phyloP scores from a whole-genome alignment of 176 grass and related monocot genomes.

The Bromus sterilis region DNA sequence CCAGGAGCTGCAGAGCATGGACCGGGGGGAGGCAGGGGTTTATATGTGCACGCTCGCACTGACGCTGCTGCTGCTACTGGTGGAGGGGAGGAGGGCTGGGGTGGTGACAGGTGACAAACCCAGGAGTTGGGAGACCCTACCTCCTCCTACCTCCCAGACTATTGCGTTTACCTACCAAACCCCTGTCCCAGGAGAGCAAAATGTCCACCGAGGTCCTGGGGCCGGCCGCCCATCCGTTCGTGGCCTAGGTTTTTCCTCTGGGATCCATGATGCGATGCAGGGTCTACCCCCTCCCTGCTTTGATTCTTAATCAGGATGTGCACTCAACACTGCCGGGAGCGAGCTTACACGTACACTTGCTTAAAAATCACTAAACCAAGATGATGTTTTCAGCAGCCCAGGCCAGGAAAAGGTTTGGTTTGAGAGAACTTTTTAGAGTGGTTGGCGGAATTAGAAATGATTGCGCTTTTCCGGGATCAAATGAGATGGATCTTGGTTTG shows the following conservation, averaged over 20 bases:
- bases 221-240: not conserved
- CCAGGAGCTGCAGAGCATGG: not conserved
- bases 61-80: not conserved
- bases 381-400: not conserved
- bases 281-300: not conserved
- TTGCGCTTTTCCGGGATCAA: not conserved
- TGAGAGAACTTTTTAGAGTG: not conserved
- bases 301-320: slow-evolving; percentile 4
- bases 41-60: slow-evolving; percentile 27
- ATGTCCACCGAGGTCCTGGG: not conserved
- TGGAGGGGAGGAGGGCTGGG: not conserved
- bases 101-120: slow-evolving; percentile 12
- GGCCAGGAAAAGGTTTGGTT: not conserved
- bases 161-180: slow-evolving; percentile 62
- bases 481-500: not conserved
- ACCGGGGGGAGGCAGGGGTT: not conserved
- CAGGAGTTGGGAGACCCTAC: not conserved
- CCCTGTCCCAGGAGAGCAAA: slow-evolving; percentile 40
- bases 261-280: not conserved
- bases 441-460: not conserved
- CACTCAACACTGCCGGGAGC: not conserved
- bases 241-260: slow-evolving; percentile 27
- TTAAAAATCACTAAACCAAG: not conserved
- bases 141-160: slow-evolving; percentile 6
- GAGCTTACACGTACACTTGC: slow-evolving; percentile 22